These are phyloP conservation scores for Silene vulgaris DNA, from an alignment of 179 eudicot species.

Conservation along the genomic window DNA sequence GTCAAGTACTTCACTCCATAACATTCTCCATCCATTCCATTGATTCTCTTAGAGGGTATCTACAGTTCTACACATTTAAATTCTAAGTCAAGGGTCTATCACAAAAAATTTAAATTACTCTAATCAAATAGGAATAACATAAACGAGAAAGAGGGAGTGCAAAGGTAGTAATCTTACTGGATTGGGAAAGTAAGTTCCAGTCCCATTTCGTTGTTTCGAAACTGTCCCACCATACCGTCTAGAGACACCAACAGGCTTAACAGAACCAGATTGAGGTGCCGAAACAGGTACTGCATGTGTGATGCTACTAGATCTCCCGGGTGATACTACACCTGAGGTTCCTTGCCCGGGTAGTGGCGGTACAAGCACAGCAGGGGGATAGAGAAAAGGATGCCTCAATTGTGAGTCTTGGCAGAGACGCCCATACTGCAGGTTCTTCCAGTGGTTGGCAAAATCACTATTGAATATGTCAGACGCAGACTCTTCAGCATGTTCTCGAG, in stretches of 20 bases:
- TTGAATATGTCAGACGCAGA: slow-evolving; percentile 39
- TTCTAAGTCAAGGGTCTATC: no score
- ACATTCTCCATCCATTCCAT: no score
- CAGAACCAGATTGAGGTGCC: slow-evolving; percentile 31
- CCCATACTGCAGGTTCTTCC: slow-evolving; percentile 53
- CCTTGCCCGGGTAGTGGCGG: slow-evolving; percentile 41
- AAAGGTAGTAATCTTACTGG: slow-evolving; percentile 34
- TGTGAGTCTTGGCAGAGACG: slow-evolving; percentile 41
- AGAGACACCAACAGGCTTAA: slow-evolving; percentile 28
- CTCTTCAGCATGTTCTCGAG: slow-evolving; percentile 30
- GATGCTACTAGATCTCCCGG: slow-evolving; percentile 27
- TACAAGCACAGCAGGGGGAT: slow-evolving; percentile 31
- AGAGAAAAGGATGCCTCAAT: slow-evolving; percentile 28
- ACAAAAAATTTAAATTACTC: no score
- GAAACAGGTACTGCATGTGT: slow-evolving; percentile 33
- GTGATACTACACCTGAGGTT: slow-evolving; percentile 25
- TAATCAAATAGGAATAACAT: background rate
- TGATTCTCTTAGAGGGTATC: no score
- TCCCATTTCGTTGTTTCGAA: slow-evolving; percentile 45
- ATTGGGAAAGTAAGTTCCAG: slow-evolving; percentile 57
- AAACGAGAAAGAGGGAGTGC: background rate
- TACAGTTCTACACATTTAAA: no score
- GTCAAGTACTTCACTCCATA: no score
- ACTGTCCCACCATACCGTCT: slow-evolving; percentile 33
- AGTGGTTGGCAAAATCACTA: slow-evolving; percentile 50